Conservation (phyloP, 805 yeast genomes). For the Yarrowia yakushimensis region DNA sequence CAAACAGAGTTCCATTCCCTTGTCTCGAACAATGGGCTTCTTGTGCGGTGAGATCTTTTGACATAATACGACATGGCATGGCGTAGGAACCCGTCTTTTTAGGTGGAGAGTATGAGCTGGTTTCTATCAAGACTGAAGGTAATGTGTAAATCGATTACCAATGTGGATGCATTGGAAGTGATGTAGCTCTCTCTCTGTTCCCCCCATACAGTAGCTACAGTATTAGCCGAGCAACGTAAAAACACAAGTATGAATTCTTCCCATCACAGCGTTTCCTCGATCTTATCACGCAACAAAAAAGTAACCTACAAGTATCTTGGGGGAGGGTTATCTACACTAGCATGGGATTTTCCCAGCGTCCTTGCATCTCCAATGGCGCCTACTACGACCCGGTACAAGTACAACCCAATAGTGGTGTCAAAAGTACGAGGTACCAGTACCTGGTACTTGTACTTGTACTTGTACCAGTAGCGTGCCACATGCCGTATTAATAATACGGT, state of each 20-base stretch:
- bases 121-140: no score
- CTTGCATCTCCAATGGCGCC: no score
- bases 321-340: no score
- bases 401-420: no score
- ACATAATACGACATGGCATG: background rate
- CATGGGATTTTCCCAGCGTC: background rate
- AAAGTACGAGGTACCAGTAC: no score
- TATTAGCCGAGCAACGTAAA: background rate
- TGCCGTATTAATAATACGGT: no score
- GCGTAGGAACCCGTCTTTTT: background rate
- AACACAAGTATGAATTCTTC: background rate
- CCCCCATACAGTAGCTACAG: background rate
- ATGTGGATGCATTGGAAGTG: no score
- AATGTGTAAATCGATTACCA: no score
- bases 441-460: no score
- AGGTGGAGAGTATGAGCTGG: background rate
- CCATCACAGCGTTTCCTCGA: background rate
- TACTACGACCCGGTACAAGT: no score
- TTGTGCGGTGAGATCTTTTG: background rate
- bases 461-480: no score
- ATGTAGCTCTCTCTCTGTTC: background rate
- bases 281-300: slow-evolving; percentile 12
- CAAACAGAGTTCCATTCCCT: background rate
- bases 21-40: background rate
- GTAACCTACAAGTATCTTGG: background rate